Evolutionary conservation across 371 early-diverging fungal species (phyloP).

Genomic region (Mucor irregularis): DNA sequence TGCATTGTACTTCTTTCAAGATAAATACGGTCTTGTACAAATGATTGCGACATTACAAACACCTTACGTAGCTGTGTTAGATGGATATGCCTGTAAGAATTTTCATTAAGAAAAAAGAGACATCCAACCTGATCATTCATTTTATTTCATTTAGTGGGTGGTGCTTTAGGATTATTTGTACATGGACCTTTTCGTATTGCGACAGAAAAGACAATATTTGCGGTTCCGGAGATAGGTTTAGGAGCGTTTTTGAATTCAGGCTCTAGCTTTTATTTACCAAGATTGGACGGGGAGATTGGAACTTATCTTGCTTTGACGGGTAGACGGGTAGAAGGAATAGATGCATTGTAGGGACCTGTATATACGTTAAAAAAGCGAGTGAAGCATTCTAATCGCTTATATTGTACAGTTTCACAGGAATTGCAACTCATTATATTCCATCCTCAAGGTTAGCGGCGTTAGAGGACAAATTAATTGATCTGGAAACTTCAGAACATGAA

Average conservation of each 20-base stretch:
- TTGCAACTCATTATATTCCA: conserved; percentile 96
- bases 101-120: not conserved
- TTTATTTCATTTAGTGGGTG: conserved; percentile 76
- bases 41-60: conserved; percentile 84
- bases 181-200: conserved; percentile 89
- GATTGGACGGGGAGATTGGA: conserved; percentile 92
- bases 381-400: not conserved
- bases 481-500: conserved; percentile 80
- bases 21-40: conserved; percentile 91
- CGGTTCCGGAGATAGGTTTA: conserved; percentile 92
- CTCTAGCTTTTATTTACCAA: conserved; percentile 89
- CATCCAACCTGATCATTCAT: not conserved
- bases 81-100: conserved; percentile 16
- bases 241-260: conserved; percentile 96
- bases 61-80: conserved; percentile 86
- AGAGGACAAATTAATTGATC: conserved; percentile 79
- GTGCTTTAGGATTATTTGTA: conserved; percentile 92
- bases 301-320: conserved; percentile 94
- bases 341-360: conserved; percentile 71
- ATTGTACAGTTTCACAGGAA: conserved; percentile 80
- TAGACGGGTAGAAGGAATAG: conserved; percentile 75
- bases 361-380: not conserved
- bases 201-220: conserved; percentile 92
- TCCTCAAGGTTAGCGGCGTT: conserved; percentile 79
- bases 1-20: conserved; percentile 83